A percentile compares a stretch with the other conserved stretches of the same genome.
Conservation (phyloP, 73 alveolate species). For the Stentor coeruleus region DNA sequence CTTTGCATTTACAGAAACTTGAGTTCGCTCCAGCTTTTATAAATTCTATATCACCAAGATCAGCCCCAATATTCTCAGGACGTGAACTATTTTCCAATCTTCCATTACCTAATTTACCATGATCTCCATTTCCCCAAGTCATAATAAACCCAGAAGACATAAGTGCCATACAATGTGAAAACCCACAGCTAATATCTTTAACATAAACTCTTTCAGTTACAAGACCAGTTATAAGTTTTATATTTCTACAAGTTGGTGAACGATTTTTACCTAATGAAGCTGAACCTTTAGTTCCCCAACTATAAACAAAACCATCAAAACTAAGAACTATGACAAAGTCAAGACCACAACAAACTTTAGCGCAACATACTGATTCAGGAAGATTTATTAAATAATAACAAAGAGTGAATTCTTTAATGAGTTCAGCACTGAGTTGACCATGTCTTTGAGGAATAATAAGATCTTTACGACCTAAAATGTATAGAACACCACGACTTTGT, state of each 20-base stretch:
- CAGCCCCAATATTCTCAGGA: background rate
- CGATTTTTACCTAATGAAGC: background rate
- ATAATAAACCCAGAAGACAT: constrained; percentile 35
- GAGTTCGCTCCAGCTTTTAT: constrained; percentile 2
- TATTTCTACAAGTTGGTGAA: background rate
- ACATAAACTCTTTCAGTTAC: background rate
- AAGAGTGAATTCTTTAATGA: background rate
- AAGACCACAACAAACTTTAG: background rate
- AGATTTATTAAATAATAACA: background rate
- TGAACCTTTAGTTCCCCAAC: background rate
- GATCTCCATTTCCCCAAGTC: constrained; percentile 61
- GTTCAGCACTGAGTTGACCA: background rate
- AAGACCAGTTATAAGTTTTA: background rate
- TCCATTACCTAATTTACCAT: constrained; percentile 90
- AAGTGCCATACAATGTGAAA: constrained; percentile 73
- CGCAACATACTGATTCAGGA: background rate
- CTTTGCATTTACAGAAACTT: background rate
- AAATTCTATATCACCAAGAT: background rate
- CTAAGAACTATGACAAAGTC: background rate
- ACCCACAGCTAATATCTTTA: constrained; percentile 54
- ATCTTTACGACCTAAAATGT: background rate
- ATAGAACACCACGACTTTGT: background rate
- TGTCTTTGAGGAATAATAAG: background rate
- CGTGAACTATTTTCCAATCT: constrained; percentile 23
- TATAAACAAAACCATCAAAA: background rate